Percentiles rank a stretch among this genome's conserved stretches.
phyloP scores from a whole-genome alignment of 768 basidiomycete species.

The Tulasnella sp. region DNA sequence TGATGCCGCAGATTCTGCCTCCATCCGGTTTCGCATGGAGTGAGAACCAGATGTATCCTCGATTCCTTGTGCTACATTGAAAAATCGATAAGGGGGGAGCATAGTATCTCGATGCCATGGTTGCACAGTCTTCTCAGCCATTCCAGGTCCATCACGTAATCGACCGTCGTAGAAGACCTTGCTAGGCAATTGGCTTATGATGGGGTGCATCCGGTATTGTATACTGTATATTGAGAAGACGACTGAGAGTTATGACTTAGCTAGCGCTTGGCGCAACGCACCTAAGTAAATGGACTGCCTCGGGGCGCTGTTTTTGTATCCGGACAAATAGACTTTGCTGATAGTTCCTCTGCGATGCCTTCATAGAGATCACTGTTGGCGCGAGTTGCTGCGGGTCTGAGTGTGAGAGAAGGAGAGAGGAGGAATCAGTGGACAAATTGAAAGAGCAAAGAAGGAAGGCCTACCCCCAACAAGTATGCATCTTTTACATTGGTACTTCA shows the following conservation, averaged over 20 bases:
- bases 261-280: conserved; percentile 25
- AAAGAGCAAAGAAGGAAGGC: conserved; percentile 7
- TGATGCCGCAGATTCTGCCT: conserved; percentile 63
- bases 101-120: conserved; percentile 74
- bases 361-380: conserved; percentile 69
- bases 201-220: conserved; percentile 99
- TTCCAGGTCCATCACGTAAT: conserved; percentile 76
- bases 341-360: conserved; percentile 55
- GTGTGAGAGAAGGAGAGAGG: no score
- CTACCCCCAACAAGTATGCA: conserved; percentile 90
- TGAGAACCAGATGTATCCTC: conserved; percentile 48
- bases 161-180: conserved; percentile 72
- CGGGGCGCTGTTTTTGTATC: conserved; percentile 62
- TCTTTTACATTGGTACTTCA: conserved; percentile 71
- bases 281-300: conserved; percentile 89
- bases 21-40: conserved; percentile 64
- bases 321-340: conserved; percentile 85
- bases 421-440: conserved; percentile 2
- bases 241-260: neutral
- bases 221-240: conserved; percentile 43
- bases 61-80: conserved; percentile 58
- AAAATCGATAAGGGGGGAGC: conserved; percentile 83
- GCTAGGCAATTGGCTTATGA: conserved; percentile 85
- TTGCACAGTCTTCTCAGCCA: conserved; percentile 69
- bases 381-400: conserved; percentile 88